Conservation (phyloP, 306 rosid species). For the Dicorynia guianensis region DNA sequence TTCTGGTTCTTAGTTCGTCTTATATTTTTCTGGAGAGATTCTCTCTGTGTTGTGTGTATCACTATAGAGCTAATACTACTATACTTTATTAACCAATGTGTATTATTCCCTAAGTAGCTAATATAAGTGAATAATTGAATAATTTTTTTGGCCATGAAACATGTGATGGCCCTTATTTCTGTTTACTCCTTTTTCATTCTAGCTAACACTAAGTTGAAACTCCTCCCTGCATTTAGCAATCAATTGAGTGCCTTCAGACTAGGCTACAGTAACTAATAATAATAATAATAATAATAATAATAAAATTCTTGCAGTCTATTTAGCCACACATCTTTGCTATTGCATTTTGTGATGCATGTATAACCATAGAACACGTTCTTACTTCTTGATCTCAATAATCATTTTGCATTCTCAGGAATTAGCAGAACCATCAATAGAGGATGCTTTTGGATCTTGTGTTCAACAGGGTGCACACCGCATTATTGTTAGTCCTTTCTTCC, state of each 20-base stretch:
- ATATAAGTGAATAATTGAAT: too few relatives aligned
- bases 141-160: neutral
- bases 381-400: neutral
- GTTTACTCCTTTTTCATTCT: neutral
- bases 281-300: neutral
- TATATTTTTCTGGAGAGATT: too few relatives aligned
- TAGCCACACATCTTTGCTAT: neutral
- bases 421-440: conserved; percentile 84
- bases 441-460: conserved; percentile 70
- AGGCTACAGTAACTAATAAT: neutral
- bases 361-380: conserved; percentile 4
- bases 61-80: too few relatives aligned
- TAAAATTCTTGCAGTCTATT: conserved; percentile 3
- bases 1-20: too few relatives aligned
- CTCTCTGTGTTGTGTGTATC: too few relatives aligned
- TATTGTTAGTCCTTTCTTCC: conserved; percentile 85
- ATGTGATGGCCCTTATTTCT: neutral
- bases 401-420: conserved; percentile 64
- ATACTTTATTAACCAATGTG: too few relatives aligned
- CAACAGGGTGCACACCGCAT: conserved; percentile 72
- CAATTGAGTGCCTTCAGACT: neutral
- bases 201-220: neutral
- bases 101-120: too few relatives aligned
- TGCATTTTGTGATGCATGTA: conserved; percentile 23
- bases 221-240: neutral